Evolutionary conservation across 2,329 filamentous ascomycete species (phyloP), one percentile per base, ranked within the genome.

Genomic region (Stromatinia cepivora): DNA sequence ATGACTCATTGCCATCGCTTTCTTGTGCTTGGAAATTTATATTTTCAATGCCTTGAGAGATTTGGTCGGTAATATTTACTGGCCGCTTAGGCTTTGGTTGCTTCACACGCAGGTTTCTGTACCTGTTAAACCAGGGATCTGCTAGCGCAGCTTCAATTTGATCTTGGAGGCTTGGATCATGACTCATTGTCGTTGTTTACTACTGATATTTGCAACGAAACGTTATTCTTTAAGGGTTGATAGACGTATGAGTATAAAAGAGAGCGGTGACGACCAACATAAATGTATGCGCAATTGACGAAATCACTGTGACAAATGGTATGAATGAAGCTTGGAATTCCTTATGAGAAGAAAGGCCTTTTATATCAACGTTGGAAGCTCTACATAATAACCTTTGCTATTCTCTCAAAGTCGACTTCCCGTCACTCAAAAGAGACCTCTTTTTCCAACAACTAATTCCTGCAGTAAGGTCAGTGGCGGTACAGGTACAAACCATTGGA

Each of bases 361-460:
- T n/a, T 57, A 39, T 39, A n/a, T 54, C 10, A 20, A 9, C 28
- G 17, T 8, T 6, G 2, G n/a, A 17, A 15, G 11, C 13, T 20
- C 25, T 9, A 31, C 31, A 22, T 2, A 4, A 22, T 10, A 34
- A 13, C 10, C 17, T 46, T 13, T 46, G 0, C 11, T n/a, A 10
- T 31, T 20, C 22, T 4, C 10, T 6, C 20, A n/a, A 13, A 36
- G 0, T 7, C 0, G 10, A 3, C 20, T 36, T 11, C 1, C 4
- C 5, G 2, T 48, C 28, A 17, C 42, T n/a, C n/a, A n/a, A n/a
- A n/a, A 34, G 1, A 34, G 6, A n/a, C 39, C 6, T 48, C 22
- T 39, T 34, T 34, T 48, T 15, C 28, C 17, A 31, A 61, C 42
- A 31, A 10, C 17, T 3, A 61, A 15, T 48, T 34, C 3, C 20